Evolutionary conservation across 2,329 filamentous ascomycete species (phyloP).

Genomic region (Fusarium sacchari): DNA sequence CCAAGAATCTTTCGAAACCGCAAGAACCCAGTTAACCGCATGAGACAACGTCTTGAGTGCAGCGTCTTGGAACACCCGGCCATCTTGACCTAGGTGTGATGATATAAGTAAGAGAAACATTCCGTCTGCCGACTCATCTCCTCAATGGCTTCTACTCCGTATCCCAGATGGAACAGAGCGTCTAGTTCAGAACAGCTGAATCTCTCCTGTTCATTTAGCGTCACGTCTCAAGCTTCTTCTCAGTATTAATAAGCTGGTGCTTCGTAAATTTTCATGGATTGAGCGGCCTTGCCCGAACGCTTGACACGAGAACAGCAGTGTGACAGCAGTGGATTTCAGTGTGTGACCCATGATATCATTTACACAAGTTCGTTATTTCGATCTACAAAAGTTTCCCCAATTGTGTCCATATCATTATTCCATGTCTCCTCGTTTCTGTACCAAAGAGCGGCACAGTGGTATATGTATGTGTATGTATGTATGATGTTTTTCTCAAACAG

Average conservation of each 20-base stretch:
- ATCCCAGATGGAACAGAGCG: not conserved
- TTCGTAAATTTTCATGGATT: no score
- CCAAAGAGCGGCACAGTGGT: slow-evolving; percentile 2
- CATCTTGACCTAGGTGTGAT: not conserved
- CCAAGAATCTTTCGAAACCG: not conserved
- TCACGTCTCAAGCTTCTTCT: not conserved
- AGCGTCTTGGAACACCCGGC: not conserved
- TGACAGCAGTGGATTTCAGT: not conserved
- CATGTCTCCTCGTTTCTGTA: slow-evolving; percentile 9
- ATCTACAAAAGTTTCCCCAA: not conserved
- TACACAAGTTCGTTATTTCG: no score
- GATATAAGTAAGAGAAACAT: not conserved
- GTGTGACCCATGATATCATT: not conserved
- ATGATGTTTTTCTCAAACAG: slow-evolving; percentile 17
- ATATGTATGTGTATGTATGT: slow-evolving; percentile 13
- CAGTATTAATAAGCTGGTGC: accelerated
- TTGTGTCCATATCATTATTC: not conserved
- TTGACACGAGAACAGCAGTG: not conserved
- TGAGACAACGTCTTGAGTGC: not conserved
- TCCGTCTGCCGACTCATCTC: accelerated
- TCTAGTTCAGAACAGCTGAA: not conserved
- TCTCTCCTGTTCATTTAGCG: accelerated
- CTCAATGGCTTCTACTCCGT: not conserved
- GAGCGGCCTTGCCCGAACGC: not conserved
- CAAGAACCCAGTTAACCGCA: not conserved